Conservation (phyloP, 352 stramenopile genomes). For the Phytophthora pinifolia region DNA sequence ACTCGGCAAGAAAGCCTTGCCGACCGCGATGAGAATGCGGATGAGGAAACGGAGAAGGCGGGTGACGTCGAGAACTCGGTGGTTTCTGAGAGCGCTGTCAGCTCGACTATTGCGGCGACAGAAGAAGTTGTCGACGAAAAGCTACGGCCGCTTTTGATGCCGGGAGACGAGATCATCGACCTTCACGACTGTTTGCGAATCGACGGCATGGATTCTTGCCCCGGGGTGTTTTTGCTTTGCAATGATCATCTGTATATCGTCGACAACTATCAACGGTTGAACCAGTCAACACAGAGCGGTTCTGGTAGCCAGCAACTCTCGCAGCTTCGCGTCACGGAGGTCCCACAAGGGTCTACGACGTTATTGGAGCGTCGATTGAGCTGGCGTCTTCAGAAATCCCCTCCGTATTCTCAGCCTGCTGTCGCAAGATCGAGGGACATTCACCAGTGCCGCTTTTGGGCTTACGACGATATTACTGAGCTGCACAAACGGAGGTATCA, state of each 20-base stretch:
- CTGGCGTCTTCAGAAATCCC: conserved; percentile 27
- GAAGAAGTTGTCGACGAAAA: conserved; percentile 67
- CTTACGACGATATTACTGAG: conserved; percentile 72
- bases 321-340: conserved; percentile 49
- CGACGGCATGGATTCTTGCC: conserved; percentile 78
- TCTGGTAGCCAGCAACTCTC: conserved; percentile 12
- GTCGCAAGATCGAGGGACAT: conserved; percentile 38
- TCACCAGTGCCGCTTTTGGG: conserved; percentile 74
- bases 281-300: conserved; percentile 12
- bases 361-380: conserved; percentile 57
- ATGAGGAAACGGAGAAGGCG: conserved; percentile 10
- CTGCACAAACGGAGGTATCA: conserved; percentile 79
- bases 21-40: conserved; percentile 12
- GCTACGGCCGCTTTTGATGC: conserved; percentile 60
- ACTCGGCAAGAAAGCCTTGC: conserved; percentile 15
- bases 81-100: conserved; percentile 12
- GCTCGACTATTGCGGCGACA: background rate
- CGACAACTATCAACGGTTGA: conserved; percentile 66
- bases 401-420: conserved; percentile 3
- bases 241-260: conserved; percentile 73
- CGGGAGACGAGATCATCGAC: conserved; percentile 63
- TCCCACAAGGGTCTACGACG: conserved; percentile 47
- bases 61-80: conserved; percentile 19
- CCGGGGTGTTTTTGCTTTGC: conserved; percentile 67
- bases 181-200: conserved; percentile 73